Evolutionary conservation across 192 early-diverging fungal species (phyloP).

Genomic region (Backusella sp.): DNA sequence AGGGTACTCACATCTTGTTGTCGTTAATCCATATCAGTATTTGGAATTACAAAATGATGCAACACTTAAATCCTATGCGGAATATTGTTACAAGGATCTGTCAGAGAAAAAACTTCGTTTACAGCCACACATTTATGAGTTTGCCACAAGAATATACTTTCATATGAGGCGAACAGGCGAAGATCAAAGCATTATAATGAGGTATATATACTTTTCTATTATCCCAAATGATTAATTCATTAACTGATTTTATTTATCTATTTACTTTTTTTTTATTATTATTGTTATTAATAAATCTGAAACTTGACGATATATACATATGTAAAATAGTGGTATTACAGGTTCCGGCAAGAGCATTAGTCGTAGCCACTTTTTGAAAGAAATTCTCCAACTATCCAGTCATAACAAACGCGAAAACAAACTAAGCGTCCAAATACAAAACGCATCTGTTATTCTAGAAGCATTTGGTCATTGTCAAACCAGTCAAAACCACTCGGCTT

Average conservation of each 20-base stretch:
- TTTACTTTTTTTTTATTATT: neutral
- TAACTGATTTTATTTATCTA: neutral
- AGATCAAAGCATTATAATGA: constrained; percentile 71
- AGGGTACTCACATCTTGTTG: constrained; percentile 48
- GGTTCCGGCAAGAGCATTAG: constrained; percentile 85
- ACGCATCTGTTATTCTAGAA: constrained; percentile 70
- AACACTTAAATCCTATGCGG: constrained; percentile 51
- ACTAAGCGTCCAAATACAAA: constrained; percentile 68
- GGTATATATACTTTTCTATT: constrained; percentile 34
- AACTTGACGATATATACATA: neutral
- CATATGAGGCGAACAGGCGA: constrained; percentile 69
- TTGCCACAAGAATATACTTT: constrained; percentile 68
- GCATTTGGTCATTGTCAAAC: constrained; percentile 80
- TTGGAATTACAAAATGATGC: constrained; percentile 49
- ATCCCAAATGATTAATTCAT: neutral
- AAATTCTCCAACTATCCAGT: constrained; percentile 72
- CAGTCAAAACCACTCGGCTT: constrained; percentile 62
- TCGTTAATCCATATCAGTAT: constrained; percentile 51
- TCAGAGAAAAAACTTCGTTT: constrained; percentile 25
- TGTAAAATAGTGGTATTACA: constrained; percentile 66
- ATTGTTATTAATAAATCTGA: neutral
- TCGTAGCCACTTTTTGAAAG: constrained; percentile 62
- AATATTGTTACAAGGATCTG: constrained; percentile 46
- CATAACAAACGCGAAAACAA: constrained; percentile 74
- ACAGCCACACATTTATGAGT: constrained; percentile 66